Conservation (phyloP, 805 yeast species). For the Myxozyma neotropica region DNA sequence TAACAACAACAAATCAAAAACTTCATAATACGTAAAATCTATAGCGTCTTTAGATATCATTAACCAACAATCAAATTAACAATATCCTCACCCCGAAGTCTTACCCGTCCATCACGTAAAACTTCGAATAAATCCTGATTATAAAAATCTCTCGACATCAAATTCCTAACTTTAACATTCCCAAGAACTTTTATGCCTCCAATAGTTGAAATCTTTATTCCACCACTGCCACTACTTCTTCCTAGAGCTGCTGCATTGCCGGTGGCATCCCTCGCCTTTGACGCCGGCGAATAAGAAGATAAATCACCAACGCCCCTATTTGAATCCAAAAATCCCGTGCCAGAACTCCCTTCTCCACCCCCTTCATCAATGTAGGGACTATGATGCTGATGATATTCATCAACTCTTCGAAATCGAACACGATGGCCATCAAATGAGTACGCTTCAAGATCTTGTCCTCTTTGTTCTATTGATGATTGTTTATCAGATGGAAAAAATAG, state of each 20-base stretch:
- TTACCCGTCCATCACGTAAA: conserved; percentile 23
- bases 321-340: neutral
- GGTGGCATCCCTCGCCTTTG: neutral
- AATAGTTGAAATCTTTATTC: conserved; percentile 18
- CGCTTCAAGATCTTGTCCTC: conserved; percentile 26
- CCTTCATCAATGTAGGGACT: neutral
- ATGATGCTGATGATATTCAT: neutral
- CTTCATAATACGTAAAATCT: neutral
- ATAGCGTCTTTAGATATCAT: neutral
- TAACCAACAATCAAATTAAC: conserved; percentile 23
- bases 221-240: neutral
- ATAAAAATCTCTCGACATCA: conserved; percentile 21
- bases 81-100: conserved; percentile 28
- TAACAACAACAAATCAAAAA: neutral
- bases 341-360: conserved; percentile 8
- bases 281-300: neutral
- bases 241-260: neutral
- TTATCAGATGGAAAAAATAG: conserved; percentile 27
- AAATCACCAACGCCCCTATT: neutral
- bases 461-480: conserved; percentile 9
- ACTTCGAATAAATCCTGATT: conserved; percentile 25
- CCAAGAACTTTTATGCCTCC: conserved; percentile 28
- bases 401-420: conserved; percentile 17
- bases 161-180: conserved; percentile 20
- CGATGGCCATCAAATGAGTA: conserved; percentile 33